phyloP scores from a whole-genome alignment of 1,284 basidiomycete genomes.

The Blastosporella zonata region DNA sequence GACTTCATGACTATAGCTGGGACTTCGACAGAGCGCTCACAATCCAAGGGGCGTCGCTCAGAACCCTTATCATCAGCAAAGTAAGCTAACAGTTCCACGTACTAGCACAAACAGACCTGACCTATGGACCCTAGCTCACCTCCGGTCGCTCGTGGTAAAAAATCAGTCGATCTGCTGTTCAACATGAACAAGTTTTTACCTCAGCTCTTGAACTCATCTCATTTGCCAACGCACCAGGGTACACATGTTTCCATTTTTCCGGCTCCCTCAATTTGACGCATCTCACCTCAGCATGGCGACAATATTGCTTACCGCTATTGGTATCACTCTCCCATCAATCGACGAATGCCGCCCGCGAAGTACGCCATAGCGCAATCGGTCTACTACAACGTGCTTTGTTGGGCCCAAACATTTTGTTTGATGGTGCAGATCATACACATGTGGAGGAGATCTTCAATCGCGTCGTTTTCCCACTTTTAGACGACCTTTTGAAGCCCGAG shows the following conservation, averaged over 20 bases:
- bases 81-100: slow-evolving; percentile 32
- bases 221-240: slow-evolving; percentile 51
- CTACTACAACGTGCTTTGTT: slow-evolving; percentile 88
- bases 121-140: slow-evolving; percentile 52
- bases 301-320: slow-evolving; percentile 79
- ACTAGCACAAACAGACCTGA: slow-evolving; percentile 1
- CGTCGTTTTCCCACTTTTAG: slow-evolving; percentile 89
- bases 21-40: slow-evolving; percentile 55
- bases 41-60: slow-evolving; percentile 48
- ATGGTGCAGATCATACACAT: slow-evolving; percentile 55
- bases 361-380: slow-evolving; percentile 82
- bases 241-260: slow-evolving; percentile 8
- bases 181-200: slow-evolving; percentile 67
- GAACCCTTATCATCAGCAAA: slow-evolving; percentile 52
- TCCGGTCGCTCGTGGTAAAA: slow-evolving; percentile 74
- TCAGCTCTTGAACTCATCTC: slow-evolving; percentile 48
- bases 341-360: slow-evolving; percentile 79
- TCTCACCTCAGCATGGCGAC: slow-evolving; percentile 75
- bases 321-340: slow-evolving; percentile 82
- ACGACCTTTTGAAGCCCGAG: slow-evolving; percentile 88
- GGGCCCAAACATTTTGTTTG: slow-evolving; percentile 68
- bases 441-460: slow-evolving; percentile 86
- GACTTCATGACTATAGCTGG: slow-evolving; percentile 83
- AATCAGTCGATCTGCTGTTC: slow-evolving; percentile 80
- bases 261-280: slow-evolving; percentile 12